Base-by-base conservation (phyloP, 306 rosid genomes). In the Cucumis melo region DNA sequence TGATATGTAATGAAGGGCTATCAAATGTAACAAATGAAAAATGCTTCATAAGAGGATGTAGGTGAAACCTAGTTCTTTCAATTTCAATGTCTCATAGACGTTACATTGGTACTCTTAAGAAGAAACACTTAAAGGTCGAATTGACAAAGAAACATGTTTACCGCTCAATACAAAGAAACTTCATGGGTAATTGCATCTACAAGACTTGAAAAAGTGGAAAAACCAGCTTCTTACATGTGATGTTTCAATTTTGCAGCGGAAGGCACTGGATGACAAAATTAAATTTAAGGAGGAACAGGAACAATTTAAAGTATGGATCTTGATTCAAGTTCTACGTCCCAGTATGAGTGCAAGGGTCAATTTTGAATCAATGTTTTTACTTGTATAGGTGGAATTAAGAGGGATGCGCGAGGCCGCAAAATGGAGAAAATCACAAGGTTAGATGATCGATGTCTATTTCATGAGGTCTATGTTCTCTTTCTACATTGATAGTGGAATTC, bases 341-440 rank as follows among this genome's bases (percentile, higher is more conserved):
- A 64, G 20, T 75, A n/a, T 13, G 50, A 12, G 32, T 24, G 32
- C n/a, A 57, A 39, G 50, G 38, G 29, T 10, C 29, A 73, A 19
- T 38, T 76, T 27, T 73, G 20, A 66, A 41, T 79, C 27, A 36
- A 60, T 80, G 65, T 34, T 57, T 56, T 78, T 54, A 51, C 77
- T 80, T 71, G 76, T 77, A 79, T 82, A 93, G 98, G 86, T 87
- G 53, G 97, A 93, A 79, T 82, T 93, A 71, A 82, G 86, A 86
- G 83, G 65, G 64, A 93, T 93, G 98, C 96, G 88, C 4, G 96
- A 93, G 79, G 90, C 91, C 80, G 98, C 98, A 76, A 83, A 91
- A 60, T 93, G 98, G 97, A 90, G 98, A 88, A 88, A 83, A 82
- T 82, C 88, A 50, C 97, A 91, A 91, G 98, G 97, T 93, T 79